Evolutionary conservation across 768 basidiomycete genomes (phyloP), one percentile per base, ranked within the genome.

Genomic region (Auricularia sp.): DNA sequence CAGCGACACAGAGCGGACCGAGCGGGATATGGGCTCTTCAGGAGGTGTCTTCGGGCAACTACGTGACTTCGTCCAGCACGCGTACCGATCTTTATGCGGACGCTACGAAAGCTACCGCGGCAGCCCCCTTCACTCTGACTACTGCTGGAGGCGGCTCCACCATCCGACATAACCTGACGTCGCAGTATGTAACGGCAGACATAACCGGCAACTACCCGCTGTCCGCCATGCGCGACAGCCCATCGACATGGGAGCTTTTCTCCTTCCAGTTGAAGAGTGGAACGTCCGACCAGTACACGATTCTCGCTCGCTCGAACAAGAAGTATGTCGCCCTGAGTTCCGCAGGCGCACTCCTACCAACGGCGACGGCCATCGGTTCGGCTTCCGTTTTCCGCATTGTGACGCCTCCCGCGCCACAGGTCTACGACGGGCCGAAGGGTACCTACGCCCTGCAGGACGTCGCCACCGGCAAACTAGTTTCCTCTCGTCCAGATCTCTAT

Each of bases 131-230:
- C 68, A 68, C 64, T 6, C 67, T 74, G 44, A 70, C 71, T 2
- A 73, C 70, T 47, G 71, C 73, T 61, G 74, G 74, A 0, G 73
- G 73, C 36, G 73, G 72, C 18, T 73, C 73, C 10, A 73, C 71
- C 2, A 74, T 76, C 63, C 67, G 67, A 36, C 68, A 70, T 35
- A 58, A 68, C 18, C 68, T 65, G 2, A 74, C 58, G 8, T 67
- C 63, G 23, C 69, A 73, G 47, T 76, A 67, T 43, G 74, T 76
- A 39, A 76, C 75, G 6, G 75, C 74, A 5, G 75, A 76, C 61
- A 68, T 42, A 44, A 69, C 70, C 29, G 75, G 70, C 21, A 70
- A 66, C 3, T 69, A 61, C n/a, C 67, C 72, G 0, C 60, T 76
- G 35, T 65, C 71, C n/a, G 73, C 75, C 3, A 71, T 72, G n/a